Evolutionary conservation across 2,329 filamentous ascomycete genomes (phyloP), one percentile per base, ranked within the genome.

Genomic region (Monilinia aucupariae): DNA sequence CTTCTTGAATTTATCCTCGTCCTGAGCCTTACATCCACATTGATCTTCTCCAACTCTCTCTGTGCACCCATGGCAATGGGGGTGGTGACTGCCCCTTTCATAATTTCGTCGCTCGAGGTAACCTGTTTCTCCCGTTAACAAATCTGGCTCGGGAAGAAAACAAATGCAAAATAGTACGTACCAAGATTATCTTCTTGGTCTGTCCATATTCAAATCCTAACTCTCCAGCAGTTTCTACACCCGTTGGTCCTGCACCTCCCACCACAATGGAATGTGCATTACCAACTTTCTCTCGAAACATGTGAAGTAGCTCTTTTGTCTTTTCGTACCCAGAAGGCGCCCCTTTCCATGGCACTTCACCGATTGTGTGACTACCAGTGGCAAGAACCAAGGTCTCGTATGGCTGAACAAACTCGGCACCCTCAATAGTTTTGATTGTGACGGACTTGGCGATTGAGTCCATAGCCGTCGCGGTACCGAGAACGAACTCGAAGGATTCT

Each of bases 361-460:
- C 77, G 27, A 69, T 73, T 39, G 77, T 75, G 34, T 75, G 74
- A 3, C 79, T 73, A 9, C 84, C 84, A 2, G 83, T 86, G 12
- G 82, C 82, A 50, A 86, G 73, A 64, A 86, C 70, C 15, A 85
- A 74, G 27, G 77, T 78, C 66, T 84, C 77, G 68, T 85, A 86
- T 25, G 65, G 64, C 7, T 74, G 72, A n/a, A 68, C 67, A 6
- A 64, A 70, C 8, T 74, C 75, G 17, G 30, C 22, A 5, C 71
- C 75, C 15, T 41, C 54, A 51, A 72, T 74, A 39, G 75, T 71
- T 27, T 73, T 66, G 17, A 84, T 75, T 1, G 70, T 71, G 30
- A 85, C 78, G 0, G 71, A 74, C 65, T 80, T 81, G 52, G 65
- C 65, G 3, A 72, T 72, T 0, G 78, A 72, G 52, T 81, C 77